phyloP scores from a whole-genome alignment of 768 basidiomycete species.

The Pisolithus tinctorius region DNA sequence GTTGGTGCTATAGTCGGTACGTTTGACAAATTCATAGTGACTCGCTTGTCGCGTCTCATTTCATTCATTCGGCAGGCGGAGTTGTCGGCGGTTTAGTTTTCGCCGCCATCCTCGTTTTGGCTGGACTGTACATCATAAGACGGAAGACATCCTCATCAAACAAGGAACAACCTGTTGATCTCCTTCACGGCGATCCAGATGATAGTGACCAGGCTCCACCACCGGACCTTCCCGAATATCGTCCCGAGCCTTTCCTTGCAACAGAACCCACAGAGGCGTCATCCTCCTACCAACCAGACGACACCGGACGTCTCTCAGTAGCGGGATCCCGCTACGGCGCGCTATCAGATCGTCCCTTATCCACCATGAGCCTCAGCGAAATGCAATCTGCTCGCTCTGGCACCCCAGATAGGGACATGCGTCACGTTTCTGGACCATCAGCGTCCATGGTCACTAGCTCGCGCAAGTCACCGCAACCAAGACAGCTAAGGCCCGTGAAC shows the following conservation, averaged over 20 bases:
- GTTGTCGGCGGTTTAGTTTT: slow-evolving; percentile 52
- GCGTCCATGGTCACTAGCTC: slow-evolving; percentile 20
- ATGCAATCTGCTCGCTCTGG: background rate
- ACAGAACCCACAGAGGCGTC: slow-evolving; percentile 50
- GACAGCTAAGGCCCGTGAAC: slow-evolving; percentile 64
- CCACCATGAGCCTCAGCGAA: slow-evolving; percentile 11
- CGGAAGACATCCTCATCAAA: slow-evolving; percentile 35
- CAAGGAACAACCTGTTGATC: slow-evolving; percentile 59
- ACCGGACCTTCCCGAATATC: slow-evolving; percentile 60
- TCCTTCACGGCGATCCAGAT: slow-evolving; percentile 53
- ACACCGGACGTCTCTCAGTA: slow-evolving; percentile 16
- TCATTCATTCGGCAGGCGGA: slow-evolving; percentile 32
- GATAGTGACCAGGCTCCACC: slow-evolving; percentile 36
- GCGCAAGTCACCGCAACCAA: slow-evolving; percentile 33
- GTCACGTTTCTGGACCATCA: slow-evolving; percentile 7
- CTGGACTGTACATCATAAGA: slow-evolving; percentile 43
- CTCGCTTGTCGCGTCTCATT: background rate
- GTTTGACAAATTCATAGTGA: slow-evolving; percentile 1
- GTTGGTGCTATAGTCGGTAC: slow-evolving; percentile 30
- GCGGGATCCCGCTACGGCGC: slow-evolving; percentile 21
- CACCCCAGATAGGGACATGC: background rate
- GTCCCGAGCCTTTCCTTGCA: slow-evolving; percentile 70
- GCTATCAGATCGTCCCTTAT: slow-evolving; percentile 19
- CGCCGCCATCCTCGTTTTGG: slow-evolving; percentile 34
- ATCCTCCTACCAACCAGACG: slow-evolving; percentile 29